Evolutionary conservation across 345 rosid species (phyloP), one percentile per base, ranked within the genome.

Genomic region (Camelina sativa): DNA sequence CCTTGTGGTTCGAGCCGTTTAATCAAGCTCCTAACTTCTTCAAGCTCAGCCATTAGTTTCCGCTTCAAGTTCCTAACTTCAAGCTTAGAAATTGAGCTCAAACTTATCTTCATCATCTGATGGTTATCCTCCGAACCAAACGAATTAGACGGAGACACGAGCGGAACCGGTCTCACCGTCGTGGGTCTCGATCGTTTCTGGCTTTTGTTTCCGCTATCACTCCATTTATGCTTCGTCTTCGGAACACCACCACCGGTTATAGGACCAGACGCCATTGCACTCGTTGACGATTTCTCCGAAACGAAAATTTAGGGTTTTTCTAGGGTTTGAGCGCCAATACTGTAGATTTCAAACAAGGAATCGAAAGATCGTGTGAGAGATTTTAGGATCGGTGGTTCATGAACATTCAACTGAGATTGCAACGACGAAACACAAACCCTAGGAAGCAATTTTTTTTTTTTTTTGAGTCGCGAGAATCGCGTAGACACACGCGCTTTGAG

Each of bases 81-180:
- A 32, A 69, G 75, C 67, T 73, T 74, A 11, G 82, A 79, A 16
- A 74, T 79, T 25, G 82, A 79, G 74, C 73, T 74, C 57, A 79
- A 34, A 28, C 51, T 56, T 62, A 79, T 79, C 75, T 68, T 73
- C 78, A 68, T 38, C 75, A 54, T 79, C 32, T 66, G 65, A 41
- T 41, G 57, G 50, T 58, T 41, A 11, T 72, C 73, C 16, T 77
- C 80, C 30, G 68, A 64, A 15, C 67, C 76, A 71, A 65, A 25
- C 20, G 80, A 71, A 15, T 77, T 65, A 4, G 67, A 56, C 35
- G 71, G 70, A 62, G 79, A 52, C 55, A 62, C 72, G 9, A 60
- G 23, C 48, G 74, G 80, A 62, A 54, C 19, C 52, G 77, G 5
- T 53, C 64, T 61, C 47, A 30, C 63, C 74, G 40, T 13, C 65